Conservation (phyloP, 2,329 filamentous ascomycete genomes). For the Leptosphaerulina australis region DNA sequence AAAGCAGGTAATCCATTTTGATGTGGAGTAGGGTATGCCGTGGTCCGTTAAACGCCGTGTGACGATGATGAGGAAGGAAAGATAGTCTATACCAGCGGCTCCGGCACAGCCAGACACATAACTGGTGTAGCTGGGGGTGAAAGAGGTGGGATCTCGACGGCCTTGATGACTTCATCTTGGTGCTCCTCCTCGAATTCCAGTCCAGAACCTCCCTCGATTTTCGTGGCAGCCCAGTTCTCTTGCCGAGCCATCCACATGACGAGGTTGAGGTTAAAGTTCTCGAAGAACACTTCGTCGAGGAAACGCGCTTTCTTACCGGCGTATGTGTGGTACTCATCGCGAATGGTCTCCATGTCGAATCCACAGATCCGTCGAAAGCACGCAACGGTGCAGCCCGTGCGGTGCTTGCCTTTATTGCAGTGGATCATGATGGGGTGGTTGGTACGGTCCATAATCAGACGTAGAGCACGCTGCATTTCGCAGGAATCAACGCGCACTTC, state of each 20-base stretch:
- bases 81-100: conserved; percentile 17
- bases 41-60: not conserved
- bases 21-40: conserved; percentile 12
- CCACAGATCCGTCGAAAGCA: conserved; percentile 73
- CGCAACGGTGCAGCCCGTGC: conserved; percentile 87
- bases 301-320: conserved; percentile 57
- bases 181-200: conserved; percentile 8
- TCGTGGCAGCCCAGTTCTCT: conserved; percentile 36
- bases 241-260: conserved; percentile 49
- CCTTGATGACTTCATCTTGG: conserved; percentile 1
- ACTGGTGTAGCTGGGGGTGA: conserved; percentile 33
- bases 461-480: conserved; percentile 72
- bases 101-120: conserved; percentile 17
- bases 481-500: conserved; percentile 48
- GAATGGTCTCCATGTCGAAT: conserved; percentile 66
- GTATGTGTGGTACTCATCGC: conserved; percentile 76
- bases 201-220: conserved; percentile 14
- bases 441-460: conserved; percentile 70
- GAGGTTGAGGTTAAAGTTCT: conserved; percentile 51
- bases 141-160: conserved; percentile 24
- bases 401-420: conserved; percentile 93
- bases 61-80: conserved; percentile 10
- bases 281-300: conserved; percentile 55
- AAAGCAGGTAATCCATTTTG: conserved; percentile 2
- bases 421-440: conserved; percentile 86